Evolutionary conservation across 441 rosid genomes (phyloP), one percentile per base, ranked within the genome.

Genomic region (Populus hybrid): DNA sequence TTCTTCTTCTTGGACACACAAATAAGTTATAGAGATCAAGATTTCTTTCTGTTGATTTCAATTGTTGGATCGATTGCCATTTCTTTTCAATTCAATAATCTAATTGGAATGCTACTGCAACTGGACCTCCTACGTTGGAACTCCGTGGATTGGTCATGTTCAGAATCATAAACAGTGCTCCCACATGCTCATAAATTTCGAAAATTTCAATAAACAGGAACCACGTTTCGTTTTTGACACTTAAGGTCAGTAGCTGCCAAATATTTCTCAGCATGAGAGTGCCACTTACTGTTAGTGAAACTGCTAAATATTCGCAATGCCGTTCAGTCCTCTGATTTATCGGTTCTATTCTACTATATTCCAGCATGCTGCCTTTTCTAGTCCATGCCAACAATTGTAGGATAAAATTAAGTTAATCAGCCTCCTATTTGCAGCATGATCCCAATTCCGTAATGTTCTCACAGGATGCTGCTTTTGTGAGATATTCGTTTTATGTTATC

Each of bases 171-270:
- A 40, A 75, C 76, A 78, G 79, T 71, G 78, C 79, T 72, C 71
- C 68, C 80, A 74, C 83, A 71, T 31, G 77, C 74, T 69, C 29
- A 78, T 78, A 67, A 74, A 72, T 80, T 38, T 66, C 23, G 38
- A 72, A 81, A 74, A 66, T 63, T 77, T 67, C 70, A 74, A 79
- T 77, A 82, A 61, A 76, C 78, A 74, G 38, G 80, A 69, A 80
- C 81, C 77, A 35, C 64, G 78, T 85, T 86, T 82, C 28, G 71
- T 74, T 85, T 85, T 83, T 83, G 84, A 87, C 35, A 73, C 87
- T 78, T 74, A 86, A 91, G 90, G 90, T 87, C 84, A 86, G 89
- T 86, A 80, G 73, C 64, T 80, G 66, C 75, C 76, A 74, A 82
- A 67, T 40, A 29, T 80, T 77, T 23, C 72, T 73, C 71, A 6